phyloP scores from a whole-genome alignment of 352 stramenopile species.

The Globisporangium abappressorium region DNA sequence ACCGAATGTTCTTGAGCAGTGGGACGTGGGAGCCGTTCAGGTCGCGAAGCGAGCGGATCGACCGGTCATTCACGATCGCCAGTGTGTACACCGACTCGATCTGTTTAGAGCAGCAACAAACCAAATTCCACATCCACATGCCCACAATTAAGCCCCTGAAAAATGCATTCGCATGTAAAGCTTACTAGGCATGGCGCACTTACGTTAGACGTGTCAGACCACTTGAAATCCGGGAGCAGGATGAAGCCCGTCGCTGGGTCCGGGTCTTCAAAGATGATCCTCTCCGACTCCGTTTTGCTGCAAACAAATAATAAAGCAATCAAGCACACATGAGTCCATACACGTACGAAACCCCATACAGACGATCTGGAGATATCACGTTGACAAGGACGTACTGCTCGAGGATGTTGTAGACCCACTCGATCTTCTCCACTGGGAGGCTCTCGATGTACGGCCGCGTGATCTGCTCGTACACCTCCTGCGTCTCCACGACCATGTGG shows the following conservation, averaged over 20 bases:
- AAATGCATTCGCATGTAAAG: background rate
- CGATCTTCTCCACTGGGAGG: slow-evolving; percentile 69
- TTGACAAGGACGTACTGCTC: slow-evolving; percentile 59
- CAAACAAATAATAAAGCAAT: background rate
- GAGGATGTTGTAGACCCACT: slow-evolving; percentile 89
- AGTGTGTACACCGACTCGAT: slow-evolving; percentile 80
- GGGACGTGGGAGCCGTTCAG: slow-evolving; percentile 57
- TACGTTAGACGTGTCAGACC: slow-evolving; percentile 69
- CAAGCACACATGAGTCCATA: slow-evolving; percentile 7
- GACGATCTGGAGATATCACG: background rate
- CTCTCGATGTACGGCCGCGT: slow-evolving; percentile 77
- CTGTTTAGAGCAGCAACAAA: slow-evolving; percentile 23
- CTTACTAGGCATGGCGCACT: background rate
- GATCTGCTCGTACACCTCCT: slow-evolving; percentile 68
- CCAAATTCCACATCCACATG: background rate
- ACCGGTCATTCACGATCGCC: slow-evolving; percentile 74
- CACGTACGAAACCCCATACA: background rate
- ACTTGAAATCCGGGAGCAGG: slow-evolving; percentile 84
- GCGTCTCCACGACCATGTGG: slow-evolving; percentile 83
- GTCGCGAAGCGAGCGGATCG: slow-evolving; percentile 75
- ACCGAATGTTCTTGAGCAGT: slow-evolving; percentile 76
- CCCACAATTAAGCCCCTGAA: background rate
- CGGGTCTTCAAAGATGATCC: slow-evolving; percentile 75
- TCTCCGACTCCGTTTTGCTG: slow-evolving; percentile 79
- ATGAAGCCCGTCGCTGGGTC: slow-evolving; percentile 70